A percentile compares a stretch with the other conserved stretches of the same genome.
Evolutionary conservation across 1,284 basidiomycete species (phyloP).

Genomic region (Ceratobasidium sp.): DNA sequence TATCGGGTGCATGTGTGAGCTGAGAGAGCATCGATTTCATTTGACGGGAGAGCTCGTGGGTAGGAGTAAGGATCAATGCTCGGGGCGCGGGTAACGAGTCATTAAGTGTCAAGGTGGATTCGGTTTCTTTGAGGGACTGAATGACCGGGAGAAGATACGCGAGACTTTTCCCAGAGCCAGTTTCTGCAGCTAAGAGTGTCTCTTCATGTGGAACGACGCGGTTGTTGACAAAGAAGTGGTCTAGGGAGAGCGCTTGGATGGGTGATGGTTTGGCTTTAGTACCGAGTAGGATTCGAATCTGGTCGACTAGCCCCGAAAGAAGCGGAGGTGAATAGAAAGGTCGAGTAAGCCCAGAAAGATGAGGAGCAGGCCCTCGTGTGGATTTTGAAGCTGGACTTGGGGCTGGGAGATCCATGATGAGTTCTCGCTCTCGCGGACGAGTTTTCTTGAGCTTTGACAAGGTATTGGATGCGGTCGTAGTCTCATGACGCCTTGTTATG

Average conservation of each 20-base stretch:
- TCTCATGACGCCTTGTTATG: not conserved
- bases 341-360: not conserved
- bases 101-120: conserved; percentile 54
- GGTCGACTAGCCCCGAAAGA: conserved; percentile 70
- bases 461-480: not conserved
- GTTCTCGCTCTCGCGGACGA: conserved; percentile 20
- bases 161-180: conserved; percentile 90
- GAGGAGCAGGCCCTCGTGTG: conserved; percentile 9
- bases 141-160: conserved; percentile 88
- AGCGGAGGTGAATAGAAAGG: conserved; percentile 79
- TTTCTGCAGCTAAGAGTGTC: conserved; percentile 85
- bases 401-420: conserved; percentile 16
- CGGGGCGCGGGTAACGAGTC: conserved; percentile 57
- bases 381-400: not conserved
- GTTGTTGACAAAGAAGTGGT: conserved; percentile 65
- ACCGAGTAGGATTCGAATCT: conserved; percentile 71
- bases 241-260: conserved; percentile 80
- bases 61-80: conserved; percentile 85
- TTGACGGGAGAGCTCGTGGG: conserved; percentile 89
- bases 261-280: conserved; percentile 71
- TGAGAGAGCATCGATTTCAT: conserved; percentile 79
- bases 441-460: not conserved
- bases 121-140: conserved; percentile 78
- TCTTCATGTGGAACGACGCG: conserved; percentile 57
- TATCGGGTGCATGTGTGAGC: conserved; percentile 55